Base-by-base conservation (phyloP, 768 basidiomycete genomes). In the Pleurotus djamor region DNA sequence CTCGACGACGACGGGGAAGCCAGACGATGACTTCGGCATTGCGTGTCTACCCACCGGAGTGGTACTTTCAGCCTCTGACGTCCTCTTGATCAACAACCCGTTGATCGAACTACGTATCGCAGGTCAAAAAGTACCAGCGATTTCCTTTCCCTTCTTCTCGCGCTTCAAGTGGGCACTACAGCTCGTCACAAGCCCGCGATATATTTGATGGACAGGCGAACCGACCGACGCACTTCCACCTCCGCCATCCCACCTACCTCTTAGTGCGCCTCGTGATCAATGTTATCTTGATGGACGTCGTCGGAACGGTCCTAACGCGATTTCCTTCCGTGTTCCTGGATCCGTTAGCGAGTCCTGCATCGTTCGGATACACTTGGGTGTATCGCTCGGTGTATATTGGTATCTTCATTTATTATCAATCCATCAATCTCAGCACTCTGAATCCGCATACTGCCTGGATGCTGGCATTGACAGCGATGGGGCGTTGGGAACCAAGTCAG, bases 401-500 rank as follows among this genome's bases (percentile, higher is more conserved):
- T 14, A 9, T 47, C 17, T 34, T 43, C 37, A 13, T 7, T 35
- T 52, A 1, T 36, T 8, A 13, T 35, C 33, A 52, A 14, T 36
- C n/a, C 14, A 16, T 34, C 34, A 14, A 33, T 28, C 37, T 62
- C 12, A 56, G 37, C n/a, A n/a, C n/a, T 32, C 13, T 52, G 9
- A 12, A n/a, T n/a, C n/a, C 45, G 38, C 44, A 62, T 37, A 14
- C 45, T 38, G 34, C 71, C 38, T 8, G 61, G 48, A 69, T 69
- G 59, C 52, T 65, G 13, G 17, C 71, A 5, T 54, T 60, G 9
- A 72, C 75, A 8, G 65, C 62, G 8, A 4, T 61, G 1, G 66
- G 71, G 0, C 44, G 69, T 5, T 69, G 69, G n/a, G 48, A 71
- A n/a, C 74, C 76, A 0, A 60, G 65, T 17, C 70, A 72, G 34